These are phyloP conservation scores for Artemisia tridentata DNA, from an alignment of 129 eudicot species.

Conservation along the genomic window DNA sequence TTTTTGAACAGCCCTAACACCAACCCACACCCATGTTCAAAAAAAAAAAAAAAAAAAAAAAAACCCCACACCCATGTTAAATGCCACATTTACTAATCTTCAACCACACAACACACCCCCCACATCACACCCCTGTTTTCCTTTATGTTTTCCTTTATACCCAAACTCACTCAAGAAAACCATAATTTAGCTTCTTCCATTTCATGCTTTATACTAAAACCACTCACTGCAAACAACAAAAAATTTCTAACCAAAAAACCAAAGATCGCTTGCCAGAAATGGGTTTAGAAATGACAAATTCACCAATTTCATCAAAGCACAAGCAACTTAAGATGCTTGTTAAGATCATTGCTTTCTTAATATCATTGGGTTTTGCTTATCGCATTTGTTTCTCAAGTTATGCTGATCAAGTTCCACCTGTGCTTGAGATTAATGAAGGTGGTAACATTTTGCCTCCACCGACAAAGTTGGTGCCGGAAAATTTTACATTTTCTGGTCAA, in stretches of 20 bases:
- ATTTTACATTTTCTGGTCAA: slow-evolving; percentile 28
- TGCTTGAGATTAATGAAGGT: slow-evolving; percentile 18
- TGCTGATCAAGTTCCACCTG: slow-evolving; percentile 30
- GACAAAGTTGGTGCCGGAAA: slow-evolving; percentile 4
- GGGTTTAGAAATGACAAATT: slow-evolving; percentile 22
- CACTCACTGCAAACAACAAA: slow-evolving; percentile 6
- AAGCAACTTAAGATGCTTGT: slow-evolving; percentile 30
- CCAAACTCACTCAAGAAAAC: neutral
- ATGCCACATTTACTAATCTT: too few species aligned
- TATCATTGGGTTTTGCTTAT: slow-evolving; percentile 50
- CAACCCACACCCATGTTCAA: too few species aligned
- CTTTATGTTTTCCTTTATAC: neutral
- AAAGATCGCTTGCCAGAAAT: too few species aligned
- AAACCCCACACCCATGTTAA: too few species aligned
- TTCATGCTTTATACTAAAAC: neutral
- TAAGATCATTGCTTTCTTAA: slow-evolving; percentile 40
- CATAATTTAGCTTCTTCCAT: neutral
- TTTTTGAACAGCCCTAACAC: too few species aligned
- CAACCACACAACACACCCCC: too few species aligned
- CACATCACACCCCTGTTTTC: neutral
- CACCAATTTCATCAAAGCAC: slow-evolving; percentile 28
- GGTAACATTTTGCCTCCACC: slow-evolving; percentile 21
- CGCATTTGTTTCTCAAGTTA: slow-evolving; percentile 41
- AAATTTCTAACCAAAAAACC: neutral
- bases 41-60: too few species aligned